phyloP scores from a whole-genome alignment of 768 basidiomycete genomes.

The Flagelloscypha sp. region DNA sequence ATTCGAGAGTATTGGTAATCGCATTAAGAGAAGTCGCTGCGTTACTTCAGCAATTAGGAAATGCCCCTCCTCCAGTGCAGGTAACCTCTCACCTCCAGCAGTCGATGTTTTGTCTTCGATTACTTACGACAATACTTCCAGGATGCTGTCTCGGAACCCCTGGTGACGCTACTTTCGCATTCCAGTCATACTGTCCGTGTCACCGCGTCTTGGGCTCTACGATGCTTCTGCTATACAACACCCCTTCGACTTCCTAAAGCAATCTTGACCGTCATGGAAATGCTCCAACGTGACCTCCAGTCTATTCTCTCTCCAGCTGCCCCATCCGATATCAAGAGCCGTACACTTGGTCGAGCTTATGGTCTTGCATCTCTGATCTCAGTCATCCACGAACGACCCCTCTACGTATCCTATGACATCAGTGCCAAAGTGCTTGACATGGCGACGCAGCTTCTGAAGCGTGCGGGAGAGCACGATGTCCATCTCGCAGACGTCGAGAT shows the following conservation, averaged over 20 bases:
- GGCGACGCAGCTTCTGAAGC: slow-evolving; percentile 83
- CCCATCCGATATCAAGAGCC: slow-evolving; percentile 58
- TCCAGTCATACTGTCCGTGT: slow-evolving; percentile 84
- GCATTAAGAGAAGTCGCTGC: slow-evolving; percentile 80
- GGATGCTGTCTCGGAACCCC: slow-evolving; percentile 80
- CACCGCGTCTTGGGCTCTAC: slow-evolving; percentile 78
- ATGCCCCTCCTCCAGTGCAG: slow-evolving; percentile 85
- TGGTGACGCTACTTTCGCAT: slow-evolving; percentile 79
- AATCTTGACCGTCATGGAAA: slow-evolving; percentile 68
- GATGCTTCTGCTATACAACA: slow-evolving; percentile 85
- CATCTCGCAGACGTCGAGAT: slow-evolving; percentile 76
- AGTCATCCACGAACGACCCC: slow-evolving; percentile 75
- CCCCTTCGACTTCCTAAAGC: slow-evolving; percentile 78
- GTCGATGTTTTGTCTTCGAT: background rate
- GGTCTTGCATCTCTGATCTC: slow-evolving; percentile 84
- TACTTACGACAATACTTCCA: slow-evolving; percentile 17
- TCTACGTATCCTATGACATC: slow-evolving; percentile 93
- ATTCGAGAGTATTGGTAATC: slow-evolving; percentile 58
- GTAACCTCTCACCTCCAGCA: slow-evolving; percentile 23
- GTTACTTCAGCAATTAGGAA: slow-evolving; percentile 81
- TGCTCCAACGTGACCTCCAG: slow-evolving; percentile 76
- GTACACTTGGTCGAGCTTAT: slow-evolving; percentile 82
- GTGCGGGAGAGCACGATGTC: slow-evolving; percentile 86
- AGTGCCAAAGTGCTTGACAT: slow-evolving; percentile 86
- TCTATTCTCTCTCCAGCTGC: slow-evolving; percentile 65